A percentile compares a stretch with the other conserved stretches of the same genome.
Conservation (phyloP, 2,329 filamentous ascomycete species). For the Botryotinia narcissicola region DNA sequence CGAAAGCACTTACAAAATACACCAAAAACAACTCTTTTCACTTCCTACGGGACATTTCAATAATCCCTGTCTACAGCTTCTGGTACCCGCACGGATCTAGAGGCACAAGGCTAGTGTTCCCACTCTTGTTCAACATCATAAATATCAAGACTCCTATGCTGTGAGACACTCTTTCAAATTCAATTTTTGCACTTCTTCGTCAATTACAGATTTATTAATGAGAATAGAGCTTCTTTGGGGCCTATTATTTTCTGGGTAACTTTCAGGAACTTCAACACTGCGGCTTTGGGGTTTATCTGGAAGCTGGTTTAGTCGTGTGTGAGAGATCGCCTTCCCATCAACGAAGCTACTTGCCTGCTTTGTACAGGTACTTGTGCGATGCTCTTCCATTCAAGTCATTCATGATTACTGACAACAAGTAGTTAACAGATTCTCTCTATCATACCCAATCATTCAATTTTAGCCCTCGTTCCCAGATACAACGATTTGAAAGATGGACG, state of each 20-base stretch:
- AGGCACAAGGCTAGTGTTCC: conserved; percentile 21
- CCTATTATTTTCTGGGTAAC: conserved; percentile 7
- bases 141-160: conserved; percentile 11
- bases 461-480: conserved; percentile 13
- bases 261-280: conserved; percentile 1
- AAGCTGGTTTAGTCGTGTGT: not conserved
- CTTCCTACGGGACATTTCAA: not conserved
- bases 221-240: not conserved
- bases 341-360: conserved; percentile 12
- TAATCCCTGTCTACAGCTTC: not conserved
- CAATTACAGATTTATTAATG: conserved; percentile 16
- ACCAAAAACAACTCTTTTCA: not conserved
- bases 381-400: not conserved
- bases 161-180: conserved; percentile 11
- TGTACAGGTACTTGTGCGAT: conserved; percentile 17
- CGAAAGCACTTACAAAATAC: not conserved
- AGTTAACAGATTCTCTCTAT: not conserved
- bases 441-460: not conserved
- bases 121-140: conserved; percentile 14
- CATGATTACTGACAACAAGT: not conserved
- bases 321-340: conserved; percentile 5
- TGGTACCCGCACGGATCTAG: conserved; percentile 7
- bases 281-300: conserved; percentile 1
- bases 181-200: conserved; percentile 16
- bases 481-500: conserved; percentile 32